These are phyloP conservation scores for Setaria viridis DNA, from an alignment of 202 grass and related monocot genomes.

Conservation along the genomic window DNA sequence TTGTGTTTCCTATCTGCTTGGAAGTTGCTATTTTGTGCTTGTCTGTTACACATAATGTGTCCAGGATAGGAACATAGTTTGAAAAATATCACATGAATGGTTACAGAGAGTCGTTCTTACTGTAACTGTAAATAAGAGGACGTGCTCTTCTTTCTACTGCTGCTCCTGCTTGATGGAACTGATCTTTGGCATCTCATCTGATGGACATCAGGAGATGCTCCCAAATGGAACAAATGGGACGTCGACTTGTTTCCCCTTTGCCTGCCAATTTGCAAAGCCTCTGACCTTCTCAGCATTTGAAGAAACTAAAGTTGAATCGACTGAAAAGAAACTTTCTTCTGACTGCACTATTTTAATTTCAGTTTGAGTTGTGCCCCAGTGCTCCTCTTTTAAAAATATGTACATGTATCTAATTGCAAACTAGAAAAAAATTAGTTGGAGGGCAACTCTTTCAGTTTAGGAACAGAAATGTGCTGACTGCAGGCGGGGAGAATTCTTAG, in stretches of 20 bases:
- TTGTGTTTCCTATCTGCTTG: neutral
- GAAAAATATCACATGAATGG: neutral
- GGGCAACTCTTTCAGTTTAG: neutral
- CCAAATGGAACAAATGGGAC: conserved; percentile 23
- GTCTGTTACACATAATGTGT: conserved; percentile 6
- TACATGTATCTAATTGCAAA: neutral
- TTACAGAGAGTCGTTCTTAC: neutral
- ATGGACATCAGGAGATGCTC: conserved; percentile 20
- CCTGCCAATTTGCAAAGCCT: neutral
- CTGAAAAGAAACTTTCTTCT: neutral
- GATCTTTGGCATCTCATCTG: neutral
- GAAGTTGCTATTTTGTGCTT: neutral
- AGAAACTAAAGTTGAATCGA: neutral
- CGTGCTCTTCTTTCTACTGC: neutral
- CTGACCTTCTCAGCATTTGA: neutral
- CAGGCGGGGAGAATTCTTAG: conserved; percentile 21
- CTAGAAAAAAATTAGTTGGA: neutral
- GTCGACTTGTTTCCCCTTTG: neutral
- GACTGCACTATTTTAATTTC: neutral
- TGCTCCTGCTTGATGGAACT: conserved; percentile 5
- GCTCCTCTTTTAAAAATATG: neutral
- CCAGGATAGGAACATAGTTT: neutral
- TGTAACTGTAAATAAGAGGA: neutral
- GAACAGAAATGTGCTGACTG: neutral
- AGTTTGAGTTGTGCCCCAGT: neutral